A percentile compares a stretch with the other conserved stretches of the same genome.
These are phyloP conservation scores for Erysimum cheiri DNA, from an alignment of 441 rosid genomes.

Conservation along the genomic window DNA sequence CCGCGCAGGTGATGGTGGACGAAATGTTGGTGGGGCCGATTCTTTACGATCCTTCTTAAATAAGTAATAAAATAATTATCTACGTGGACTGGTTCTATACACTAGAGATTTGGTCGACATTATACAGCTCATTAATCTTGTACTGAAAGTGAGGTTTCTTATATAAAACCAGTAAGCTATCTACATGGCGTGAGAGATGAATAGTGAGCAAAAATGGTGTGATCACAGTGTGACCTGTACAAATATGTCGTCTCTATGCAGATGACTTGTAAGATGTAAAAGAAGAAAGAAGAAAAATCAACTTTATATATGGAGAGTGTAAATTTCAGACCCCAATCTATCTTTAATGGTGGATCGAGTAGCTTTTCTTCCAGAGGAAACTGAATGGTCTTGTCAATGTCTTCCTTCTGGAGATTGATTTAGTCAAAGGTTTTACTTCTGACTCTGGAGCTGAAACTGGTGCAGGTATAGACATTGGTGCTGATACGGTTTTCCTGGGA, in stretches of 20 bases:
- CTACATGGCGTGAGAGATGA: not conserved
- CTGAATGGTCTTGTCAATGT: constrained; percentile 7
- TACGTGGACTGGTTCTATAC: not conserved
- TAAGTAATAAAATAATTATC: not conserved
- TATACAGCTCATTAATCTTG: too few species aligned
- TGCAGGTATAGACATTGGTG: not conserved
- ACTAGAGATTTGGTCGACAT: not conserved
- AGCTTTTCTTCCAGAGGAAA: constrained; percentile 16
- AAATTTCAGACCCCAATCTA: not conserved
- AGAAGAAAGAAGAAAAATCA: not conserved
- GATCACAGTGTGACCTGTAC: not conserved
- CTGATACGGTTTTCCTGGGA: not conserved
- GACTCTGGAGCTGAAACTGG: not conserved
- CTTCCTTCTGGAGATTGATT: constrained; percentile 7
- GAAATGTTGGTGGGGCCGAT: not conserved
- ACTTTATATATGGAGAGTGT: not conserved
- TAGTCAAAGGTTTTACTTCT: not conserved
- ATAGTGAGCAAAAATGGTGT: not conserved
- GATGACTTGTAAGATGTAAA: not conserved
- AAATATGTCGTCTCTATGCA: not conserved
- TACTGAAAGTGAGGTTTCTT: not conserved
- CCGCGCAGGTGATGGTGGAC: not conserved
- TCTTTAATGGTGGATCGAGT: not conserved
- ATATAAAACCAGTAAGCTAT: constrained; percentile 7
- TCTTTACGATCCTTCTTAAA: too few species aligned